Evolutionary conservation across 768 basidiomycete species (phyloP), one percentile per base, ranked within the genome.

Genomic region (Pisolithus marmoratus): DNA sequence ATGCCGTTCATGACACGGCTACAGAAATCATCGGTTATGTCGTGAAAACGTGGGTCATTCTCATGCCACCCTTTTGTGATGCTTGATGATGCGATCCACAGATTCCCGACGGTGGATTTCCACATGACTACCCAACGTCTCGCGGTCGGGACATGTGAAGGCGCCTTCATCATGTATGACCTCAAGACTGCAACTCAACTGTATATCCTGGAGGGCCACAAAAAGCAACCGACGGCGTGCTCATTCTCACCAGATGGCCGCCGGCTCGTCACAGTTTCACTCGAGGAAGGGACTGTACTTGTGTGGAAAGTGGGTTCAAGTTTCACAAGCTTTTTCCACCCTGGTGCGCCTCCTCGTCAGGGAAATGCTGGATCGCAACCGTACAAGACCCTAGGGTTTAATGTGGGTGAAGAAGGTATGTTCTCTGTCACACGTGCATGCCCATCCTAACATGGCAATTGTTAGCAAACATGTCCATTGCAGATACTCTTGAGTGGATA

Each of bases 221-320:
- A 83, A 63, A 84, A 85, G 61, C 74, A 78, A 1, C 81, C 93
- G 9, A 80, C 89, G 0, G 92, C 91, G 0, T 86, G 90, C 55
- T 90, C 85, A 52, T 98, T 96, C 66, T 95, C 93, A 8, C 88
- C 94, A 0, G 96, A 99, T 60, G 96, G 96, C 0, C 74, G 94
- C 19, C 76, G 96, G 19, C 74, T 98, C 17, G 85, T 95, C 37
- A 94, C 93, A 0, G 73, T 91, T 8, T 95, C 89, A 0, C 73
- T 98, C 23, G 89, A 88, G 55, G 94, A 97, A 63, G 83, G 82
- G 24, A 74, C 80, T 4, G 86, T 93, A 5, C 77, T 92, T 12
- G 90, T 95, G 14, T 99, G 96, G 96, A 97, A 97, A 63, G 94
- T 97, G 5, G 95, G 96, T 0, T 77, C 83, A 8, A 91, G 90